Base-by-base conservation (phyloP, 805 yeast genomes). In the Candida schatavii region DNA sequence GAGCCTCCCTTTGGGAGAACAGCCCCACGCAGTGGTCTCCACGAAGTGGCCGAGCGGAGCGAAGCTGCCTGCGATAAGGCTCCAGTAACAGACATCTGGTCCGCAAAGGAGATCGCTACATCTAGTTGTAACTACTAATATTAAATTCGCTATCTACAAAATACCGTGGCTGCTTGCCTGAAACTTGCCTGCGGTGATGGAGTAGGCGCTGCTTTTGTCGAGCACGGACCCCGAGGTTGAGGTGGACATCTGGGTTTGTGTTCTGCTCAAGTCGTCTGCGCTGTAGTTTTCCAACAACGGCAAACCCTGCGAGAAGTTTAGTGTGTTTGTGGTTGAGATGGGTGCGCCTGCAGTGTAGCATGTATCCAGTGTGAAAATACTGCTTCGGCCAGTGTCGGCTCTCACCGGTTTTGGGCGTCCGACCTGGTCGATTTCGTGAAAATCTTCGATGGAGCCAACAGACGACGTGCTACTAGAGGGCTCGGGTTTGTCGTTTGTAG, bases 281-380 rank as follows among this genome's bases (percentile, higher is more conserved):
- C 66, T 62, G 19, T 48, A 51, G 40, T 59, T 52, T 22, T 50
- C 46, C 30, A 63, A 47, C 28, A 62, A 49, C 2, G 65, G 62
- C 11, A 62, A 45, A 28, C 56, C 46, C 35, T 60, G 66, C 1
- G 48, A 57, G 35, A 56, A 63, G 27, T 47, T 45, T 32, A 14
- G 3, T 51, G 42, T 11, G 23, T 41, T 26, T 6, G 42, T 39
- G 4, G 40, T 11, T 5, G 41, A 29, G 13, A 36, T 22, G 6
- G 30, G 32, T 11, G 17, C 18, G 5, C n/a, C 30, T 9, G 26
- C 26, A 15, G 31, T 29, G 21, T 29, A 28, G 7, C 21, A 20
- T 5, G 46, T 36, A 17, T 35, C 43, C 30, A 35, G 43, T 10
- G 52, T 40, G 29, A 40, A 31, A 2, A 51, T 10, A 25, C 55